Evolutionary conservation across 208 protist species (phyloP).

Genomic region (Leishmania arabica): DNA sequence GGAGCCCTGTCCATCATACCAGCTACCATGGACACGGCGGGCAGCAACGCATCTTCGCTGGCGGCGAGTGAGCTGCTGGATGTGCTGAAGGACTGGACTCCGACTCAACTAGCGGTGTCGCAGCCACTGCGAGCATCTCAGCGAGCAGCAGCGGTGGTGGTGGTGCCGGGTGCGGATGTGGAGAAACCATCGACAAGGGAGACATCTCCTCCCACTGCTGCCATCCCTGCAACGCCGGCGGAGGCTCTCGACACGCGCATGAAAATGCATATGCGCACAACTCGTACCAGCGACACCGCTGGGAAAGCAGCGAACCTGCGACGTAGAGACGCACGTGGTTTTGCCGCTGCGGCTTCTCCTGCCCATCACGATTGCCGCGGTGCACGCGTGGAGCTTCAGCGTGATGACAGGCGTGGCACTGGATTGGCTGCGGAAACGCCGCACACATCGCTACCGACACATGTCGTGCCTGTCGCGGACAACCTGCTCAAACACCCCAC

Average conservation of each 20-base stretch:
- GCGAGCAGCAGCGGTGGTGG: background rate
- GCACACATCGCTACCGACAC: background rate
- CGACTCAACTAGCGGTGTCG: background rate
- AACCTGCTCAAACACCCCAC: background rate
- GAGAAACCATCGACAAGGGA: background rate
- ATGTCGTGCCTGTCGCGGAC: background rate
- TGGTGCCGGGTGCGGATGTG: background rate
- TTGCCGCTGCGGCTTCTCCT: background rate
- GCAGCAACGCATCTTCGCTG: conserved; percentile 6
- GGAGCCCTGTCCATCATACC: conserved; percentile 11
- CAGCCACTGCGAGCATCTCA: background rate
- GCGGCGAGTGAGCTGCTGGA: conserved; percentile 16
- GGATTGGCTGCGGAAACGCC: background rate
- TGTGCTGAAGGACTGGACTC: conserved; percentile 14
- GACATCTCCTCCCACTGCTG: background rate
- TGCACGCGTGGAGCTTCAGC: background rate
- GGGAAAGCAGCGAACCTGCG: background rate
- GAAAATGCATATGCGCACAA: no score
- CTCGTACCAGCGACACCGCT: background rate
- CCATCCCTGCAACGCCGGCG: background rate
- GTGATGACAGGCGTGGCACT: background rate
- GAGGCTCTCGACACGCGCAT: background rate
- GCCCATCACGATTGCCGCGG: background rate
- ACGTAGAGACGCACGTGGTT: background rate
- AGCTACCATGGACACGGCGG: background rate